phyloP scores from a whole-genome alignment of 352 stramenopile genomes.

The Phytophthora pisi region DNA sequence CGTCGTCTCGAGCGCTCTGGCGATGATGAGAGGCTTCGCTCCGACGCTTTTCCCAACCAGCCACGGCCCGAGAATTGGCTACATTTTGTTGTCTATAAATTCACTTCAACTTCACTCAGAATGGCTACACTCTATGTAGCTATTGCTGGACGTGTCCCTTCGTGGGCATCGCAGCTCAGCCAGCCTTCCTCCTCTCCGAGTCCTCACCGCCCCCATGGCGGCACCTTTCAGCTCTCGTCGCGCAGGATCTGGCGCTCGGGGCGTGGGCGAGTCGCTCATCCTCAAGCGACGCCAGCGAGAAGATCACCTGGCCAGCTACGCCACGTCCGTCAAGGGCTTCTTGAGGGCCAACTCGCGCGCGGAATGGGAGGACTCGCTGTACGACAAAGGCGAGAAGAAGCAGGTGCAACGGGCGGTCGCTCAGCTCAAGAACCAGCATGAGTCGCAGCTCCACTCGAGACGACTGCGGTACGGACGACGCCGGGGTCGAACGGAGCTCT shows the following conservation, averaged over 20 bases:
- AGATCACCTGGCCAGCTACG: slow-evolving; percentile 61
- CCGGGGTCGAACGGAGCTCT: neutral
- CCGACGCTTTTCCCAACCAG: too few species aligned
- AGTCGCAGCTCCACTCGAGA: slow-evolving; percentile 72
- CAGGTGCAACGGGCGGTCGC: slow-evolving; percentile 50
- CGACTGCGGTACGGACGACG: slow-evolving; percentile 43
- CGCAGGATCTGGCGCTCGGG: slow-evolving; percentile 35
- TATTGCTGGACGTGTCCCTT: slow-evolving; percentile 1
- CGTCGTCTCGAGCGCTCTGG: too few species aligned
- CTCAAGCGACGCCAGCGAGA: slow-evolving; percentile 77
- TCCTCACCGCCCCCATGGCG: slow-evolving; percentile 3
- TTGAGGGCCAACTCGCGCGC: slow-evolving; percentile 59
- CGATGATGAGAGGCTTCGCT: too few species aligned
- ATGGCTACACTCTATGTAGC: neutral
- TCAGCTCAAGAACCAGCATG: slow-evolving; percentile 76
- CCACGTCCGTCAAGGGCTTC: slow-evolving; percentile 57
- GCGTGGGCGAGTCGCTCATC: slow-evolving; percentile 74
- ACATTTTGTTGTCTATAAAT: too few species aligned
- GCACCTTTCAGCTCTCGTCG: slow-evolving; percentile 15
- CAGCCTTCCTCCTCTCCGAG: neutral
- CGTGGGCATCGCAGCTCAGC: neutral
- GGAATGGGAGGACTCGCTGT: slow-evolving; percentile 74
- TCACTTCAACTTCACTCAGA: neutral
- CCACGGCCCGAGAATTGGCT: too few species aligned
- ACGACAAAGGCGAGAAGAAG: slow-evolving; percentile 54